Percentiles rank a stretch among this genome's conserved stretches.
phyloP scores from a whole-genome alignment of 306 rosid species.

The Lotus japonicus region DNA sequence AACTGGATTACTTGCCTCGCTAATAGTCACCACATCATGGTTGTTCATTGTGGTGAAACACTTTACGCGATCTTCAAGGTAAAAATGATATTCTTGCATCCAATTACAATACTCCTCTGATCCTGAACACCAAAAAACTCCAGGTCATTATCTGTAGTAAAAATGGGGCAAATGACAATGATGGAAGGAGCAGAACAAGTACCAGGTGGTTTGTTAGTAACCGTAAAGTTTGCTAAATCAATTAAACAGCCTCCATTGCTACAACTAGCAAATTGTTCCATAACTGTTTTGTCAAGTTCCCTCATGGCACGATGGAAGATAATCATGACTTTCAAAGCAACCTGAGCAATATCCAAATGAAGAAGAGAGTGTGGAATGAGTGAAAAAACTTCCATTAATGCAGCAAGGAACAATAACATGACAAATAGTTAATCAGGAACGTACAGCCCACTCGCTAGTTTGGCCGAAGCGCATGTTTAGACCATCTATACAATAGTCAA shows the following conservation, averaged over 20 bases:
- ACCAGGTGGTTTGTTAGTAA: constrained; percentile 63
- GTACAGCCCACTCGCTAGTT: constrained; percentile 76
- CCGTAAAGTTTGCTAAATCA: constrained; percentile 54
- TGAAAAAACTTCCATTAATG: neutral
- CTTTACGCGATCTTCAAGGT: constrained; percentile 77
- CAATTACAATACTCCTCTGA: constrained; percentile 79
- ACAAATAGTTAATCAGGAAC: constrained; percentile 11
- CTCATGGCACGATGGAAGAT: constrained; percentile 85
- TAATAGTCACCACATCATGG: constrained; percentile 60
- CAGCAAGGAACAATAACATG: neutral
- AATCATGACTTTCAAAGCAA: constrained; percentile 62
- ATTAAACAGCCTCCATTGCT: constrained; percentile 57
- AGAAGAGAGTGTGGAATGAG: neutral
- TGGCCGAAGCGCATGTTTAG: constrained; percentile 53
- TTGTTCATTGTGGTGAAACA: constrained; percentile 54
- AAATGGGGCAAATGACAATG: neutral
- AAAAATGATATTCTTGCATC: constrained; percentile 62
- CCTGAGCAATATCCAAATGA: constrained; percentile 36
- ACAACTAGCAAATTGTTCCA: constrained; percentile 56
- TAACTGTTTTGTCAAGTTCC: constrained; percentile 81
- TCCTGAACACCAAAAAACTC: constrained; percentile 28
- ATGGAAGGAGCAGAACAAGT: neutral
- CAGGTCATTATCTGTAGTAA: neutral
- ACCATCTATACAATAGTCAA: constrained; percentile 64
- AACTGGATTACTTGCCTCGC: constrained; percentile 39